phyloP scores from a whole-genome alignment of 2,329 filamentous ascomycete genomes.

The Diplodia corticola region DNA sequence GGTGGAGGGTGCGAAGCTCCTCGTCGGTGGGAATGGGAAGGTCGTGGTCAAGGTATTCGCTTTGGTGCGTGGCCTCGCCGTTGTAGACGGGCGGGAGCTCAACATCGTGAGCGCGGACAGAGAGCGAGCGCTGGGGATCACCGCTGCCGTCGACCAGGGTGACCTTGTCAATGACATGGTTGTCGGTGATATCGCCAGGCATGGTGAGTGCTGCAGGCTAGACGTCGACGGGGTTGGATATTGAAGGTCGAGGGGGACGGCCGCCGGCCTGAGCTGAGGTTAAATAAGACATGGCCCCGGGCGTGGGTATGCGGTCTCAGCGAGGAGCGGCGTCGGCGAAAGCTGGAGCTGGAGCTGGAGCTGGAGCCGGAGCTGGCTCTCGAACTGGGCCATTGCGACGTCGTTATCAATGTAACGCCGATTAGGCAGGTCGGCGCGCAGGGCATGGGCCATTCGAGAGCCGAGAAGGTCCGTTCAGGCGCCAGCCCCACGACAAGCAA shows the following conservation, averaged over 20 bases:
- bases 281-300: conserved; percentile 2
- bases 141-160: conserved; percentile 37
- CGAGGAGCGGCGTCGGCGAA: not conserved
- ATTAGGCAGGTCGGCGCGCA: conserved; percentile 7
- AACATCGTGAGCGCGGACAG: too few relatives aligned
- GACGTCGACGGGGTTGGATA: too few relatives aligned
- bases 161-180: conserved; percentile 32
- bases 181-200: conserved; percentile 27
- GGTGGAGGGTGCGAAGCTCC: conserved; percentile 38
- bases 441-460: not conserved
- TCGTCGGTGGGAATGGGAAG: conserved; percentile 35
- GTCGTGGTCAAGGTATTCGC: conserved; percentile 32
- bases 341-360: not conserved
- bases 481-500: not conserved
- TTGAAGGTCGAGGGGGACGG: not conserved
- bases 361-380: not conserved
- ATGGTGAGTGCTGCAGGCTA: conserved; percentile 5
- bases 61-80: conserved; percentile 37
- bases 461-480: not conserved
- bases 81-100: too few relatives aligned
- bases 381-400: not conserved
- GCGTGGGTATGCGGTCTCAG: too few relatives aligned
- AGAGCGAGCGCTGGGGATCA: conserved; percentile 37
- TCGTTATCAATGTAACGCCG: conserved; percentile 1
- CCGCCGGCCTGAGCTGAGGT: not conserved